These are phyloP conservation scores for Tremella yokohamensis DNA, from an alignment of 768 basidiomycete species.

Conservation along the genomic window DNA sequence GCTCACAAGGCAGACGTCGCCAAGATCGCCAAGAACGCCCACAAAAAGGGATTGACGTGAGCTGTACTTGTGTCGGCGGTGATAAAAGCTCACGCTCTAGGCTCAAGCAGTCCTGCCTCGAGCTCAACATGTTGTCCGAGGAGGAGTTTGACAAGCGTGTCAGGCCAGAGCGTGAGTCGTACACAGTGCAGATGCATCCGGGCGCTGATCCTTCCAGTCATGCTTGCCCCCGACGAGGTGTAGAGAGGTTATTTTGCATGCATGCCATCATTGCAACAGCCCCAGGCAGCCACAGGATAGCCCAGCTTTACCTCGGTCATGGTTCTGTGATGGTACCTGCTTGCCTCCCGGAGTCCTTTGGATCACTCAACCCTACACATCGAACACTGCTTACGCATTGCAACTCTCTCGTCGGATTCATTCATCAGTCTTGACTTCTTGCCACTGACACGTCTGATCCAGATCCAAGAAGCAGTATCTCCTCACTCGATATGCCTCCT, in stretches of 20 bases:
- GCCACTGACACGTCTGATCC: not conserved
- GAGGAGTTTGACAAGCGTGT: conserved; percentile 93
- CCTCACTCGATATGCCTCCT: not conserved
- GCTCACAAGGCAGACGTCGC: conserved; percentile 72
- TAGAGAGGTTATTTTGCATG: conserved; percentile 11
- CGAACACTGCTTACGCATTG: not conserved
- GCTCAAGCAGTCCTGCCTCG: conserved; percentile 87
- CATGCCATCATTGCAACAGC: not conserved
- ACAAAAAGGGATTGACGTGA: conserved; percentile 87
- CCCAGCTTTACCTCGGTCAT: not conserved
- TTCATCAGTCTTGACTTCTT: conserved; percentile 2
- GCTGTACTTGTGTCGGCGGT: conserved; percentile 5
- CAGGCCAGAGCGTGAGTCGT: conserved; percentile 51
- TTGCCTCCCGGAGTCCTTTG: not conserved
- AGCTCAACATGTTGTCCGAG: conserved; percentile 74
- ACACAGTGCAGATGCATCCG: not conserved
- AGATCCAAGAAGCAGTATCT: not conserved
- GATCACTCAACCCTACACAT: conserved; percentile 2
- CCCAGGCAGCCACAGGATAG: not conserved
- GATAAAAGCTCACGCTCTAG: conserved; percentile 18
- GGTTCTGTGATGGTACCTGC: not conserved
- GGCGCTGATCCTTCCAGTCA: conserved; percentile 29
- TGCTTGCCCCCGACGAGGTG: conserved; percentile 50
- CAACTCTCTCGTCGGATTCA: no score
- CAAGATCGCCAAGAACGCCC: conserved; percentile 98